phyloP scores from a whole-genome alignment of 2,329 filamentous ascomycete species.

The Hirsutella minnesotensis region DNA sequence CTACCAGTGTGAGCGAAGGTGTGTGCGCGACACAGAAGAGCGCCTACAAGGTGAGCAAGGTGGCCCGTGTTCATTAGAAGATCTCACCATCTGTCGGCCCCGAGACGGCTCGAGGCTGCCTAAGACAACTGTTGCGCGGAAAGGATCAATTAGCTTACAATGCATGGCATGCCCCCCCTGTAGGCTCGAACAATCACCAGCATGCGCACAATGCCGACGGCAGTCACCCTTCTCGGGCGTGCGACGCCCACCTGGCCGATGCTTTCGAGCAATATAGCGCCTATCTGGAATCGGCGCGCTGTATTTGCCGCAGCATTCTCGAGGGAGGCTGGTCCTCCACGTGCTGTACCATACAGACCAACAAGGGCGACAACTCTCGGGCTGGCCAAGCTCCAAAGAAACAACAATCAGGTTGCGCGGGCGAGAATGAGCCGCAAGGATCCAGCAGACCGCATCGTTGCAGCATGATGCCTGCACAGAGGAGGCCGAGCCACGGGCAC shows the following conservation, averaged over 20 bases:
- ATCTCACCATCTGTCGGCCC: background rate
- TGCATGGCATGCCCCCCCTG: background rate
- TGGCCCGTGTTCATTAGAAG: background rate
- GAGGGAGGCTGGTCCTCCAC: conserved; percentile 13
- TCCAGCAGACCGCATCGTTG: conserved; percentile 9
- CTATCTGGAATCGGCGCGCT: conserved; percentile 23
- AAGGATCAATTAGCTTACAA: background rate
- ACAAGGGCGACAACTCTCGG: background rate
- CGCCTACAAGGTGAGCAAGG: conserved; percentile 11
- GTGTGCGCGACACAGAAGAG: conserved; percentile 10
- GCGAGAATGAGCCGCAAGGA: conserved; percentile 3
- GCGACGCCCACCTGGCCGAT: conserved; percentile 17
- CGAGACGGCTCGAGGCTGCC: background rate
- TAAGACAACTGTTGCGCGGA: background rate
- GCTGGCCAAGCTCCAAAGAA: background rate
- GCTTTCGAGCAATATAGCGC: conserved; percentile 22
- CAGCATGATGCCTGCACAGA: conserved; percentile 9
- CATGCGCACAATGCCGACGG: conserved; percentile 16
- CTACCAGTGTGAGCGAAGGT: conserved; percentile 17
- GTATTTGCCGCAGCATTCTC: conserved; percentile 23
- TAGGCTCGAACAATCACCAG: conserved; percentile 9
- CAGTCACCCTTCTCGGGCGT: conserved; percentile 14
- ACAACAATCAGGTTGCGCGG: background rate
- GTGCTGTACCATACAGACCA: conserved; percentile 13
- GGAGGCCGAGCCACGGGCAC: conserved; percentile 6